Evolutionary conservation across 1,284 basidiomycete genomes (phyloP).

Genomic region (Trichosporon ovoides): DNA sequence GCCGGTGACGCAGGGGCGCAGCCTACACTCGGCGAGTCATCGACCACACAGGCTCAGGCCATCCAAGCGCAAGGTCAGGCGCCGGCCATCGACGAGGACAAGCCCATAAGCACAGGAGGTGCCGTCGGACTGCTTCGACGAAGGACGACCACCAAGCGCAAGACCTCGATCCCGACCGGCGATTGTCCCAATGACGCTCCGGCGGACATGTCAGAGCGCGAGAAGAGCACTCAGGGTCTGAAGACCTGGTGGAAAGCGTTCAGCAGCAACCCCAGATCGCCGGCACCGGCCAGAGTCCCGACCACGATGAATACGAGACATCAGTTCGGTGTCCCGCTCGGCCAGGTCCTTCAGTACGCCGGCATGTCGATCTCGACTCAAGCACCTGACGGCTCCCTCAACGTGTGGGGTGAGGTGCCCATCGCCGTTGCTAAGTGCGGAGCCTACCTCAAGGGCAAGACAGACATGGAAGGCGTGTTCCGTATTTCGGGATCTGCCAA

Average conservation of each 20-base stretch:
- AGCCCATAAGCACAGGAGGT: neutral
- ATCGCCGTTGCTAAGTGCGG: slow-evolving; percentile 97
- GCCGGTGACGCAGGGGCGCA: slow-evolving; percentile 33
- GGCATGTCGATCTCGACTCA: slow-evolving; percentile 93
- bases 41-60: neutral
- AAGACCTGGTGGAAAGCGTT: slow-evolving; percentile 81
- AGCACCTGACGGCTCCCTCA: slow-evolving; percentile 70
- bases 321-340: slow-evolving; percentile 82
- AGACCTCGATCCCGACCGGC: neutral
- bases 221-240: slow-evolving; percentile 50
- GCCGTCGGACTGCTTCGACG: neutral
- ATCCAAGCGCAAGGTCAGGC: neutral
- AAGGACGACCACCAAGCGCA: slow-evolving; percentile 2
- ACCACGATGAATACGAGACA: slow-evolving; percentile 26
- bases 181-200: neutral
- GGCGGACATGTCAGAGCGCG: slow-evolving; percentile 24
- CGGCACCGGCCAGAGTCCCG: slow-evolving; percentile 7
- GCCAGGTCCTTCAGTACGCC: slow-evolving; percentile 77
- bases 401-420: slow-evolving; percentile 90
- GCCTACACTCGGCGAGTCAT: slow-evolving; percentile 1
- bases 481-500: slow-evolving; percentile 88
- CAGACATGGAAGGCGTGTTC: slow-evolving; percentile 92
- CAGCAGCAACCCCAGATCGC: slow-evolving; percentile 7
- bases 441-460: slow-evolving; percentile 83
- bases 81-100: slow-evolving; percentile 21